Percentiles rank a stretch among this genome's conserved stretches.
These are phyloP conservation scores for Hirschioporus abietinus DNA, from an alignment of 768 basidiomycete genomes.

Conservation along the genomic window DNA sequence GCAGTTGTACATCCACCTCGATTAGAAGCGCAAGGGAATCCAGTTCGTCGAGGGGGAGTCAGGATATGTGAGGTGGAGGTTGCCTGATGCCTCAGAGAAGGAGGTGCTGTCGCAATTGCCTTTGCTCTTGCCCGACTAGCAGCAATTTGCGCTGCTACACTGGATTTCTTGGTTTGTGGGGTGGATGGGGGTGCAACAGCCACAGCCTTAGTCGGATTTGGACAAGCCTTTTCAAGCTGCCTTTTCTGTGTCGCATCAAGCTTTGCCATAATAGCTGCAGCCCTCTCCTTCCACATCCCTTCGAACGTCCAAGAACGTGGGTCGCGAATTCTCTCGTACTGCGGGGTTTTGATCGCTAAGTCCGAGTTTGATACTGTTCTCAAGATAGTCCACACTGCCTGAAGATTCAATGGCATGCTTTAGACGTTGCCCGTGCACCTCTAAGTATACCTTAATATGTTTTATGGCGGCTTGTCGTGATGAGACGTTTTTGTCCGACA, in stretches of 20 bases:
- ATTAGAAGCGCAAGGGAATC: constrained; percentile 32
- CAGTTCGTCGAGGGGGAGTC: constrained; percentile 33
- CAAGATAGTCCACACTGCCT: constrained; percentile 66
- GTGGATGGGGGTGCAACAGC: constrained; percentile 40
- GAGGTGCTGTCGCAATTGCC: constrained; percentile 77
- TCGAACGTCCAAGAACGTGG: constrained; percentile 80
- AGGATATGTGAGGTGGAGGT: constrained; percentile 62
- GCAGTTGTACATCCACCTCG: constrained; percentile 27
- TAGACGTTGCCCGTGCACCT: constrained; percentile 61
- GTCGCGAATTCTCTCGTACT: constrained; percentile 69
- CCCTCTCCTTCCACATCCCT: constrained; percentile 68
- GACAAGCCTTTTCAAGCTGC: constrained; percentile 83
- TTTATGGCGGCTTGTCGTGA: constrained; percentile 58
- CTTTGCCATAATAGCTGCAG: constrained; percentile 51
- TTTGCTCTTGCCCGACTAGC: constrained; percentile 87
- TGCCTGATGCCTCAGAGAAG: constrained; percentile 74
- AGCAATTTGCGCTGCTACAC: constrained; percentile 82
- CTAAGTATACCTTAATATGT: constrained; percentile 74
- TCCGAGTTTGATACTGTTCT: constrained; percentile 66
- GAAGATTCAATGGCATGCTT: constrained; percentile 62
- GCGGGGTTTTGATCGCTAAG: constrained; percentile 75
- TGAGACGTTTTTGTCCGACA: constrained; percentile 83
- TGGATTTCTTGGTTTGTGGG: constrained; percentile 65
- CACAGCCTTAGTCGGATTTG: constrained; percentile 43
- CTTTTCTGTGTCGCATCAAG: constrained; percentile 70